A percentile compares a stretch with the other conserved stretches of the same genome.
Conservation (phyloP, 2,329 filamentous ascomycete species). For the Massarina eburnea region DNA sequence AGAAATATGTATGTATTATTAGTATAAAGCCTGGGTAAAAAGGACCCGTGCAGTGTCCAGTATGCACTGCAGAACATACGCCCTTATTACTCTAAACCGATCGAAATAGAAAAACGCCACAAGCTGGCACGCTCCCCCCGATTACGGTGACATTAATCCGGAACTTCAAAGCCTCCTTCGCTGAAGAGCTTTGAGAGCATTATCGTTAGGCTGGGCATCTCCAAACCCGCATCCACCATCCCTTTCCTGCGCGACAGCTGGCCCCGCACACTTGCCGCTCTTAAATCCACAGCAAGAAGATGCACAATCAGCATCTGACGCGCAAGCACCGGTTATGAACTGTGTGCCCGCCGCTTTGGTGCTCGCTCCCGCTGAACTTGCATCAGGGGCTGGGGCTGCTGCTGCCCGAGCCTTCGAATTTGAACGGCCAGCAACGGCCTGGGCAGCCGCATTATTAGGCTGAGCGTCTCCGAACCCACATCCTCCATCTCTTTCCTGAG, state of each 20-base stretch:
- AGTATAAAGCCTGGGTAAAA: no score
- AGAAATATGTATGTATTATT: no score
- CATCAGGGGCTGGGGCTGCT: neutral
- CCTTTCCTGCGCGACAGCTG: conserved; percentile 36
- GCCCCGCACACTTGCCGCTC: conserved; percentile 33
- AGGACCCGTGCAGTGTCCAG: neutral
- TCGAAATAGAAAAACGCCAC: neutral
- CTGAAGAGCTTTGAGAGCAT: conserved; percentile 30
- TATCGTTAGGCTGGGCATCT: conserved; percentile 36
- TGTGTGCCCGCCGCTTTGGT: conserved; percentile 17
- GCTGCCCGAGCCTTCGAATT: neutral
- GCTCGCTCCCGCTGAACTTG: neutral
- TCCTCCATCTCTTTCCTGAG: conserved; percentile 39
- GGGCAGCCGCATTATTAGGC: conserved; percentile 37
- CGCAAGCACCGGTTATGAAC: conserved; percentile 34
- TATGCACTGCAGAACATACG: neutral
- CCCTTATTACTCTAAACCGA: neutral
- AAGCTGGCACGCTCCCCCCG: neutral
- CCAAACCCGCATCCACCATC: conserved; percentile 43
- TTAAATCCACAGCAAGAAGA: conserved; percentile 32
- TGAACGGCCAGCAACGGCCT: conserved; percentile 15
- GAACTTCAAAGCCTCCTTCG: conserved; percentile 22
- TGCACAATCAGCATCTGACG: conserved; percentile 30
- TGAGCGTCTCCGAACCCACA: conserved; percentile 40
- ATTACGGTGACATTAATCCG: conserved; percentile 16